Evolutionary conservation across 805 yeast species (phyloP).

Genomic region (Saccharomyces kudriavzevii): DNA sequence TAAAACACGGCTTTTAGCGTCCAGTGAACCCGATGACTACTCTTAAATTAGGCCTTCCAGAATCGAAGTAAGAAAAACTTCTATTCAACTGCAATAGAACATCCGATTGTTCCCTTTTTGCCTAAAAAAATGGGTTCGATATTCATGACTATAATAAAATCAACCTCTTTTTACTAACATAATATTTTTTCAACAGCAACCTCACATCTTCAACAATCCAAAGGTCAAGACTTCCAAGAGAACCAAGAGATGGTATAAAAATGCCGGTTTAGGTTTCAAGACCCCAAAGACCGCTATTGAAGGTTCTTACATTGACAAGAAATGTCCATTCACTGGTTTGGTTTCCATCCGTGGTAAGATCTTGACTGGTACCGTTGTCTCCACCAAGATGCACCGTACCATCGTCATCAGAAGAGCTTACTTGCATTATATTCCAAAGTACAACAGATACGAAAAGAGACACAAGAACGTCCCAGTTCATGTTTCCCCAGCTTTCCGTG

Average conservation of each 20-base stretch:
- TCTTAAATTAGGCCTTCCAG: no score
- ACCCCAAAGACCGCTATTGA: constrained; percentile 98
- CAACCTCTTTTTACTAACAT: neutral
- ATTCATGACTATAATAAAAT: neutral
- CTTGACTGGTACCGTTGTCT: constrained; percentile 98
- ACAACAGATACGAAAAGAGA: constrained; percentile 99
- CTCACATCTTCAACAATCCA: constrained; percentile 99
- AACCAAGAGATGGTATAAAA: constrained; percentile 99
- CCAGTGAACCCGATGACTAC: no score
- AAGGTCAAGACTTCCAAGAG: constrained; percentile 97
- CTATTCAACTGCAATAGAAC: neutral
- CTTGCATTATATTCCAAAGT: constrained; percentile 99
- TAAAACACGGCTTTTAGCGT: no score
- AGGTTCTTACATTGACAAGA: constrained; percentile 99
- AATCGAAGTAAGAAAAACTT: neutral
- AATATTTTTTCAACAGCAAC: constrained; percentile 63
- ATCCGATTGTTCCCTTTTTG: neutral
- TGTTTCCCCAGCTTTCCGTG: constrained; percentile 99
- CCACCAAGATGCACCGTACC: constrained; percentile 99
- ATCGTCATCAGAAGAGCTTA: constrained; percentile 99
- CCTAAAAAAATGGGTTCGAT: neutral
- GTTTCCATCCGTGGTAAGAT: constrained; percentile 99
- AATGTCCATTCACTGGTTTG: constrained; percentile 97
- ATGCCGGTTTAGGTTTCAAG: constrained; percentile 99
- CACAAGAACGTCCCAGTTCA: constrained; percentile 99